Percentiles rank a stretch among this genome's conserved stretches.
phyloP scores from a whole-genome alignment of 179 eudicot genomes.

The Spinacia oleracea region DNA sequence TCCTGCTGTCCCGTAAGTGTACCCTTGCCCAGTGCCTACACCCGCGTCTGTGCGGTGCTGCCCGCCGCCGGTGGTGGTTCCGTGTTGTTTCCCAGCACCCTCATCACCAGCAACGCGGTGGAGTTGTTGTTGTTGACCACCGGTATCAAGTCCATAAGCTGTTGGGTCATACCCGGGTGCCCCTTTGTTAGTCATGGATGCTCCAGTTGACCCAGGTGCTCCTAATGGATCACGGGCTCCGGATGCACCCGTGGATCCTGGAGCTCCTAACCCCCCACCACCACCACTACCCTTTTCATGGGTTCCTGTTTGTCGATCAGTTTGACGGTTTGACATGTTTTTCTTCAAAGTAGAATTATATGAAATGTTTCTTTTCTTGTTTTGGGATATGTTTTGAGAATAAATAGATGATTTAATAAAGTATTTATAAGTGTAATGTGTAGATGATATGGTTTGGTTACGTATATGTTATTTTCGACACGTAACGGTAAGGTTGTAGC shows the following conservation, averaged over 20 bases:
- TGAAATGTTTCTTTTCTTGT: too few species aligned
- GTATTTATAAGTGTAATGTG: too few species aligned
- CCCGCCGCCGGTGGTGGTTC: neutral
- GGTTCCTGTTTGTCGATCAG: constrained; percentile 22
- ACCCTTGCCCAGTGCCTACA: constrained; percentile 5
- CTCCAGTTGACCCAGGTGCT: constrained; percentile 22
- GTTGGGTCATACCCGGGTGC: constrained; percentile 19
- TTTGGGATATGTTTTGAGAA: neutral
- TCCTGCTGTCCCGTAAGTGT: constrained; percentile 24
- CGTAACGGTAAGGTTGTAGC: constrained; percentile 13
- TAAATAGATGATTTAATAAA: too few species aligned
- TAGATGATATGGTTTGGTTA: neutral
- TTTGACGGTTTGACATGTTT: constrained; percentile 20
- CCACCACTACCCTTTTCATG: constrained; percentile 34
- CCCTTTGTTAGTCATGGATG: constrained; percentile 5
- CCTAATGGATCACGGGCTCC: constrained; percentile 25
- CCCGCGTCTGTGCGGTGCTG: neutral
- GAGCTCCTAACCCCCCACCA: constrained; percentile 41
- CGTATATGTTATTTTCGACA: neutral
- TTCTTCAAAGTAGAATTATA: neutral
- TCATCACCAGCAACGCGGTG: constrained; percentile 17
- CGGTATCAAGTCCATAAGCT: neutral
- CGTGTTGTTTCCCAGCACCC: neutral
- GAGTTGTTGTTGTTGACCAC: constrained; percentile 34
- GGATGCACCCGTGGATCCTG: constrained; percentile 36